Conservation (phyloP, 1,139 yeast genomes). For the Taphrina wiesneri region DNA sequence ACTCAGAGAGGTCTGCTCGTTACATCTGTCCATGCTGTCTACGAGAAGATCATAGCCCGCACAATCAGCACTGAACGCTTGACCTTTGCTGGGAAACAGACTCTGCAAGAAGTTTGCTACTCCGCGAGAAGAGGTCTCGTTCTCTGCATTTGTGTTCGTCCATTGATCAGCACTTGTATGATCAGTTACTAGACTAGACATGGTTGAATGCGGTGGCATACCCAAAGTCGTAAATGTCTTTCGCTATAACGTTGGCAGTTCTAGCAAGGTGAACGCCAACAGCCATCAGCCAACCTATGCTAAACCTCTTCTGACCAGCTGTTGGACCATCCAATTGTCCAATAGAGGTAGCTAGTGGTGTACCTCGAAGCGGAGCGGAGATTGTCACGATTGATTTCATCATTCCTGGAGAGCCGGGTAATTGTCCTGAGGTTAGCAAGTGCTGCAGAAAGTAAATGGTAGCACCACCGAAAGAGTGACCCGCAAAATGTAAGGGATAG, state of each 20-base stretch:
- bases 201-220: neutral
- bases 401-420: conserved; percentile 30
- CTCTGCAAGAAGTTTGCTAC: neutral
- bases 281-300: conserved; percentile 25
- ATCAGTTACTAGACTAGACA: neutral
- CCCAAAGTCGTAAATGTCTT: conserved; percentile 26
- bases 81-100: neutral
- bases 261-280: conserved; percentile 28
- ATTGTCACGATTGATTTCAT: conserved; percentile 11
- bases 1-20: neutral
- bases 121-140: neutral
- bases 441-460: conserved; percentile 26
- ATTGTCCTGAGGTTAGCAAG: neutral
- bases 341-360: conserved; percentile 15
- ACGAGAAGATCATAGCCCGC: conserved; percentile 25
- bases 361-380: conserved; percentile 28
- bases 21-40: conserved; percentile 23
- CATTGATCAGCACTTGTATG: neutral
- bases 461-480: conserved; percentile 28
- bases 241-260: conserved; percentile 22
- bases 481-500: conserved; percentile 27
- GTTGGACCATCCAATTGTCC: conserved; percentile 24
- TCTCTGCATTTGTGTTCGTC: neutral
- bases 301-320: conserved; percentile 27
- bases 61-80: conserved; percentile 12